phyloP scores from a whole-genome alignment of 163 green algal genomes.

The Smithsoniella earleae region DNA sequence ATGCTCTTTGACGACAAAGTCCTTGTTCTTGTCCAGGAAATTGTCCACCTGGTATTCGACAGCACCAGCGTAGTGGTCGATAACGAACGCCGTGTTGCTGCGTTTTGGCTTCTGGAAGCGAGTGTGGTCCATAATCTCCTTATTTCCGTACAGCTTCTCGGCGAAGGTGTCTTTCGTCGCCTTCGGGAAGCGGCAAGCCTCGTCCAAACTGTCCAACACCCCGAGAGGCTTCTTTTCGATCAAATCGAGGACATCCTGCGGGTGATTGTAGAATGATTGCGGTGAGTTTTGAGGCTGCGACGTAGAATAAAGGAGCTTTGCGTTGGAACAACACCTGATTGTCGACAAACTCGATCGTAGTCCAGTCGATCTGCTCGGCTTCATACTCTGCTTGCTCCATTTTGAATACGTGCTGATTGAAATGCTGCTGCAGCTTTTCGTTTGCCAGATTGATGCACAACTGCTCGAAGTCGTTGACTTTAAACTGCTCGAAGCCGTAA shows the following conservation, averaged over 20 bases:
- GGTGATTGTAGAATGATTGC: too few species aligned
- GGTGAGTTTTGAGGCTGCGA: too few species aligned
- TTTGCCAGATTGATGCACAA: conserved; percentile 99
- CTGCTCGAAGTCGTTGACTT: conserved; percentile 68
- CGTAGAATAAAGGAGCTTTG: too few species aligned
- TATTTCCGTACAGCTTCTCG: conserved; percentile 71
- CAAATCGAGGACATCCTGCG: conserved; percentile 89
- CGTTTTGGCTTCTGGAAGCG: conserved; percentile 87
- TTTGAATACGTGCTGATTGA: conserved; percentile 99
- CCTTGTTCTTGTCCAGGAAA: conserved; percentile 96
- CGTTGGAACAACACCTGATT: conserved; percentile 66
- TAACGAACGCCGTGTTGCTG: conserved; percentile 68
- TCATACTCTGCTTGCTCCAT: conserved; percentile 98
- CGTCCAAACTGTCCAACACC: conserved; percentile 88
- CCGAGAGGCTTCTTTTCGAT: conserved; percentile 81
- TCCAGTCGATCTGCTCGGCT: conserved; percentile 94
- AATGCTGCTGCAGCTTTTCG: conserved; percentile 99
- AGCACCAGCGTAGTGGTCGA: conserved; percentile 90
- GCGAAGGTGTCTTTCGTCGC: conserved; percentile 75
- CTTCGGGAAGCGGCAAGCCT: conserved; percentile 68
- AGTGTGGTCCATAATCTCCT: conserved; percentile 48
- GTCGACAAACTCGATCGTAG: conserved; percentile 96
- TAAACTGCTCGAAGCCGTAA: conserved; percentile 77
- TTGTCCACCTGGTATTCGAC: conserved; percentile 48
- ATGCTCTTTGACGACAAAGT: conserved; percentile 96